Evolutionary conservation across 2,329 filamentous ascomycete genomes (phyloP), one percentile per base, ranked within the genome.

Genomic region (Fusarium succisae): DNA sequence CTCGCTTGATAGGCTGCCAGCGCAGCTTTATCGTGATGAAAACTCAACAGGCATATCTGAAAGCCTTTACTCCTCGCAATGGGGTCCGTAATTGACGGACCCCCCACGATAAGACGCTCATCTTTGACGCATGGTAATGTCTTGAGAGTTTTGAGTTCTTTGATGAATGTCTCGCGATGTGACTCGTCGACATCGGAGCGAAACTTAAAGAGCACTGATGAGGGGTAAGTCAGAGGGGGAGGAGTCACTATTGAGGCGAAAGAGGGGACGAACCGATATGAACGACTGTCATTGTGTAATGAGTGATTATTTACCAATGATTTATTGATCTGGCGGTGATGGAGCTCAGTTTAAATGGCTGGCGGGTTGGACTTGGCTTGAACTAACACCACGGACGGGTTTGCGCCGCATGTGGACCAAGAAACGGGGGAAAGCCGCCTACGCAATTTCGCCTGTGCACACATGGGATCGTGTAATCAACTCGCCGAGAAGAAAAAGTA

Each of bases 31-130:
- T 87, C 79, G 9, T 83, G 75, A 54, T 89, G 88, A 26, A 86
- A 88, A 80, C 87, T 89, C 43, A 90, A 60, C 0, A 89, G 79
- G 1, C 86, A 84, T 64, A 84, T 85, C 17, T 90, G 82, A 54
- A 84, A 89, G 0, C 87, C 87, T 68, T 89, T 87, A 77, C 87
- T 89, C 24, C 84, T 81, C 39, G 86, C 86, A 14, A 86, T 84
- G 0, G 87, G 87, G 28, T 86, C 81, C 0, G 87, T 89, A 10
- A 89, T 82, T 0, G 87, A 88, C 0, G 87, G 87, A 0, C 87
- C 86, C 0, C 88, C 88, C 9, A 89, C 87, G 1, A 87, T 76
- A 1, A 89, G 82, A 4, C 83, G 82, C n/a, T 84, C 81, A 18
- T 84, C 76, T 55, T 87, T 83, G 28, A 89, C 87, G 45, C 84